Conservation (phyloP, 2,329 filamentous ascomycete species). For the Zalaria sp. region DNA sequence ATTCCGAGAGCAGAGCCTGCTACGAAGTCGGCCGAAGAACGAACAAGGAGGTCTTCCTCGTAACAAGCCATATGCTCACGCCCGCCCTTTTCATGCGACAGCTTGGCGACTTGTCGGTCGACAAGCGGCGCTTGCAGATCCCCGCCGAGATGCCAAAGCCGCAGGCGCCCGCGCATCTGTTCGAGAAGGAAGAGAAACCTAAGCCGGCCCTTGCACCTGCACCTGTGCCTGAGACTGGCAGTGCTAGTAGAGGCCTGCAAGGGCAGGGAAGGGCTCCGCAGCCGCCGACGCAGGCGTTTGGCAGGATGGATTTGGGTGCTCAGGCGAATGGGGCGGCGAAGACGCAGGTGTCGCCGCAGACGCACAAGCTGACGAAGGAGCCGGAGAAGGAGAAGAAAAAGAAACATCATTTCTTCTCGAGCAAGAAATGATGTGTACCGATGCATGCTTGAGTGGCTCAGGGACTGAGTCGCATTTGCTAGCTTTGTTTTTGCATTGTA, state of each 20-base stretch:
- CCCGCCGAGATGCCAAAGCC: conserved; percentile 67
- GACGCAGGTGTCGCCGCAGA: conserved; percentile 14
- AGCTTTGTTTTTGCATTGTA: too few species aligned
- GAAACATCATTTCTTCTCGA: conserved; percentile 40
- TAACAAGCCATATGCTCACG: conserved; percentile 84
- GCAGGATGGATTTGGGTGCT: conserved; percentile 36
- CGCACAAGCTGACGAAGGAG: conserved; percentile 40
- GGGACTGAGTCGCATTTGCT: too few species aligned
- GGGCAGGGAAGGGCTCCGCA: conserved; percentile 13
- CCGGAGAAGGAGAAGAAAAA: conserved; percentile 36
- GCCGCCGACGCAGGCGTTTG: conserved; percentile 43
- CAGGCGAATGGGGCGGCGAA: conserved; percentile 14
- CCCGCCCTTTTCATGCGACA: conserved; percentile 74
- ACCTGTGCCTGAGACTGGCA: conserved; percentile 18
- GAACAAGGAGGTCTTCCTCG: conserved; percentile 72
- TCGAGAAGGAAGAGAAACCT: conserved; percentile 52
- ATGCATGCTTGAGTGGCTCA: too few species aligned
- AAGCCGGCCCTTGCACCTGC: conserved; percentile 3
- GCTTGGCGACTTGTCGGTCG: conserved; percentile 61
- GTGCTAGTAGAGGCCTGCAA: conserved; percentile 8
- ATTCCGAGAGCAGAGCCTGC: conserved; percentile 76
- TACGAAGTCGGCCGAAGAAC: conserved; percentile 68
- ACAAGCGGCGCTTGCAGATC: conserved; percentile 63
- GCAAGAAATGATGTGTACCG: conserved; percentile 7
- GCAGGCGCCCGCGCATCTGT: conserved; percentile 74